A percentile compares a stretch with the other conserved stretches of the same genome.
Conservation (phyloP, 257 asterid genomes). For the Fraxinus anomala region DNA sequence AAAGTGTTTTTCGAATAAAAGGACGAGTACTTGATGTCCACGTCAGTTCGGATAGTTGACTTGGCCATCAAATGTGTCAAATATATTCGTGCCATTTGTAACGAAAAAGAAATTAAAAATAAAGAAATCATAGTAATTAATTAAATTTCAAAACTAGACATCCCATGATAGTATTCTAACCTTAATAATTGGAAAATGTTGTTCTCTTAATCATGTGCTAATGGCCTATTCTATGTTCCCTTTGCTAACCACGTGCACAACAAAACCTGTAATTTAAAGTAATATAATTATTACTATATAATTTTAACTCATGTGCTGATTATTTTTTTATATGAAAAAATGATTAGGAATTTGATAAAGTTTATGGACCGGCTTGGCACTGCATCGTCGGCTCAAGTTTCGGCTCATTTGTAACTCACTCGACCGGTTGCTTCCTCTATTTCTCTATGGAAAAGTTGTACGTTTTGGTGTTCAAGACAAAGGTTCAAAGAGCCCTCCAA, state of each 20-base stretch:
- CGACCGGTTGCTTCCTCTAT: conserved; percentile 70
- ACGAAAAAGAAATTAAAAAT: too few relatives aligned
- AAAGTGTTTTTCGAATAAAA: too few relatives aligned
- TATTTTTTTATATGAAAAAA: neutral
- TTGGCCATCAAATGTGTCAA: too few relatives aligned
- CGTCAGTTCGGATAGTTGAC: neutral
- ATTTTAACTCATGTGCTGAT: neutral
- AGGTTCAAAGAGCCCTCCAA: conserved; percentile 46
- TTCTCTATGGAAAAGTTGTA: conserved; percentile 68
- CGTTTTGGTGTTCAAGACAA: conserved; percentile 67
- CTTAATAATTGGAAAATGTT: conserved; percentile 7
- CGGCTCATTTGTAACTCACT: conserved; percentile 75
- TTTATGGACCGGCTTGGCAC: conserved; percentile 83
- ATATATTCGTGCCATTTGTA: too few relatives aligned
- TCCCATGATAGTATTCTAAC: neutral
- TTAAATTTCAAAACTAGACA: neutral
- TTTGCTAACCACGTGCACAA: conserved; percentile 28
- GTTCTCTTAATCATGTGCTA: conserved; percentile 26
- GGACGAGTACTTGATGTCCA: neutral
- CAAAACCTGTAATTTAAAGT: neutral
- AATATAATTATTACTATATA: neutral
- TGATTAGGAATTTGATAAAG: conserved; percentile 70
- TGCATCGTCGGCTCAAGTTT: conserved; percentile 80
- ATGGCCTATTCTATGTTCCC: conserved; percentile 8
- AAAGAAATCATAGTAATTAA: neutral